Base-by-base conservation (phyloP, 179 eudicot genomes). In the Drosera spatulata region DNA sequence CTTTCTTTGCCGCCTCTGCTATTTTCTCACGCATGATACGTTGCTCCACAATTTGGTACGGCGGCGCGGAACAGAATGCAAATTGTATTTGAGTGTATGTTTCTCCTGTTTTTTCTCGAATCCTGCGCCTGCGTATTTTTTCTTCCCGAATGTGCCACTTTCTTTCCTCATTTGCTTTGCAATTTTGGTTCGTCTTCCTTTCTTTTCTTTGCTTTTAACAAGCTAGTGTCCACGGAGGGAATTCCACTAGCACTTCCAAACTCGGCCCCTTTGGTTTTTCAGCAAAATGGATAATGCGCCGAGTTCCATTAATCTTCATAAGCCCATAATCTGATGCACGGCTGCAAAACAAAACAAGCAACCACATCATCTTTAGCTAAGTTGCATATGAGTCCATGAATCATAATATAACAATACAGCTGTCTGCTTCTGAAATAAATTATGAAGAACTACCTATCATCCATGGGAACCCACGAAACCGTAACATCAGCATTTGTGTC, bases 291-390 rank as follows among this genome's bases (percentile, higher is more conserved):
- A 79, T 67, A 47, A 91, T 79, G 11, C 84, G 84, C 38, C 98
- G 95, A 33, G 75, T 83, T 53, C 72, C 63, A 51, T 91, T 88
- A 60, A 88, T 88, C 78, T 91, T 91, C 96, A 91, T 82, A 81
- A 91, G 63, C 37, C 91, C 98, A 73, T 73, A 88, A 61, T 88
- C 98, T 49, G 96, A 91, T 65, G 98, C 98, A 64, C 96, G 98
- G 65, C 98, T 91, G 87, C 63, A 65, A 57, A 55, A 53, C 41
- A 41, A 63, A 49, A 58, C 9, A 10, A 6, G 7, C 10, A 49
- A 49, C 13, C 51, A 5, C n/a, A 9, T 49, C 2, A 9, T n/a
- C 13, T 9, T 12, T 46, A 22, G 33, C 33, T 22, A 41, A 38
- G 33, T 10, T 40, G 33, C 6, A 46, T 44, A 58, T 3, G 40